These are phyloP conservation scores for Penicillium paneum DNA, from an alignment of 2,329 filamentous ascomycete species.

Conservation along the genomic window DNA sequence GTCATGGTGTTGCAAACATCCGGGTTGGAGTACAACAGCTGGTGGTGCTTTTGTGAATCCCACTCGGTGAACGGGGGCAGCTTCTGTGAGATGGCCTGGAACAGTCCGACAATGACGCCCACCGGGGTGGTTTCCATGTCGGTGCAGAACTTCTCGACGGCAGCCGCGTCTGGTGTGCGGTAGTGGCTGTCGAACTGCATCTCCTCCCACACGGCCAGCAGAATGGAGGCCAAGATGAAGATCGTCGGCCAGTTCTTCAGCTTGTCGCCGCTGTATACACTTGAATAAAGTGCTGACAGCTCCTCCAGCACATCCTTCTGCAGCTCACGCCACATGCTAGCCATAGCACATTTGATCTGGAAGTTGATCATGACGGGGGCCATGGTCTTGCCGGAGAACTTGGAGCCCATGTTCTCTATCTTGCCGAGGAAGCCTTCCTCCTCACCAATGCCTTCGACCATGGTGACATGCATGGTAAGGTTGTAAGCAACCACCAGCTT, in stretches of 20 bases:
- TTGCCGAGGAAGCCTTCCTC: constrained; percentile 75
- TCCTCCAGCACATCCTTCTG: constrained; percentile 96
- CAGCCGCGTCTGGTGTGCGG: constrained; percentile 76
- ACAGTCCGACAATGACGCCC: constrained; percentile 91
- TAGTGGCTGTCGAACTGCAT: constrained; percentile 99
- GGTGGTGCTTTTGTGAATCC: constrained; percentile 88
- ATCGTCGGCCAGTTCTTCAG: constrained; percentile 99
- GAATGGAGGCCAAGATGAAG: constrained; percentile 91
- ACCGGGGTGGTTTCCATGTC: constrained; percentile 97
- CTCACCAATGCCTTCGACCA: constrained; percentile 83
- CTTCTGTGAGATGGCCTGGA: constrained; percentile 97
- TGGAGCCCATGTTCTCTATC: constrained; percentile 81
- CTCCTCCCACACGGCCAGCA: constrained; percentile 94
- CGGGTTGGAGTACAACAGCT: constrained; percentile 83
- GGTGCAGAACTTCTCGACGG: constrained; percentile 88
- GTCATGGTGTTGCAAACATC: constrained; percentile 96
- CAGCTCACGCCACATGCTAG: constrained; percentile 96
- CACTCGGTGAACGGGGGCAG: constrained; percentile 88
- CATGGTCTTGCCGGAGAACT: constrained; percentile 83
- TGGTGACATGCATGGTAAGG: constrained; percentile 87
- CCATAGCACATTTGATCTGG: constrained; percentile 96
- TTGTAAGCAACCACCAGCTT: constrained; percentile 96
- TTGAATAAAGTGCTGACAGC: constrained; percentile 88
- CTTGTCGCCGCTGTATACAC: constrained; percentile 94
- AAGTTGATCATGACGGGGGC: constrained; percentile 99